Conservation (phyloP, 2,329 filamentous ascomycete species). For the Ophiostoma piceae region DNA sequence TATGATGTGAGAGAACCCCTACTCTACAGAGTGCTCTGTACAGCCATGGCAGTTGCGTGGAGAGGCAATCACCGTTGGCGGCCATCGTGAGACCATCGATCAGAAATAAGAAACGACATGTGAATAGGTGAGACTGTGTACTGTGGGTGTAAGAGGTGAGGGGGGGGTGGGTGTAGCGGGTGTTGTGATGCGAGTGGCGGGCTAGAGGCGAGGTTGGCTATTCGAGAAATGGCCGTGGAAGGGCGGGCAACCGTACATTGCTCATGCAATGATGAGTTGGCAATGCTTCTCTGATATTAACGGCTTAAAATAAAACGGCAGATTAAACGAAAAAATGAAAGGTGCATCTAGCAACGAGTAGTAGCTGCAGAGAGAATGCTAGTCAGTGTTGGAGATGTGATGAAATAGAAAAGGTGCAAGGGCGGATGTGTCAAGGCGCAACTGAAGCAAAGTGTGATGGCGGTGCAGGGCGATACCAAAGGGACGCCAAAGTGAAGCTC, state of each 20-base stretch:
- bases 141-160: not conserved
- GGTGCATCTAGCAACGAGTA: not conserved
- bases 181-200: not conserved
- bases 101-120: constrained; percentile 19
- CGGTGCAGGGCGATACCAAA: not conserved
- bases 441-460: not conserved
- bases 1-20: constrained; percentile 32
- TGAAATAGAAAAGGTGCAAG: not conserved
- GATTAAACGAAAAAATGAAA: not conserved
- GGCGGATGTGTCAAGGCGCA: constrained; percentile 1
- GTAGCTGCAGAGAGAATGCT: not conserved
- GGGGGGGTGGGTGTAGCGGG: constrained; percentile 5
- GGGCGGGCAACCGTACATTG: constrained; percentile 26
- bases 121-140: constrained; percentile 32
- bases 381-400: not conserved
- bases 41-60: not conserved
- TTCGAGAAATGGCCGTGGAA: constrained; percentile 30
- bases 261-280: constrained; percentile 75
- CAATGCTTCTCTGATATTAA: constrained; percentile 55
- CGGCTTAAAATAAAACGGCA: not conserved
- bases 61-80: constrained; percentile 26
- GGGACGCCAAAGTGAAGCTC: constrained; percentile 1
- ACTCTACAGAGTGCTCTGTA: constrained; percentile 29
- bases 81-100: constrained; percentile 25
- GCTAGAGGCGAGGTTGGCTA: constrained; percentile 5